These are phyloP conservation scores for Ustulina deusta DNA, from an alignment of 2,329 filamentous ascomycete genomes.

Conservation along the genomic window DNA sequence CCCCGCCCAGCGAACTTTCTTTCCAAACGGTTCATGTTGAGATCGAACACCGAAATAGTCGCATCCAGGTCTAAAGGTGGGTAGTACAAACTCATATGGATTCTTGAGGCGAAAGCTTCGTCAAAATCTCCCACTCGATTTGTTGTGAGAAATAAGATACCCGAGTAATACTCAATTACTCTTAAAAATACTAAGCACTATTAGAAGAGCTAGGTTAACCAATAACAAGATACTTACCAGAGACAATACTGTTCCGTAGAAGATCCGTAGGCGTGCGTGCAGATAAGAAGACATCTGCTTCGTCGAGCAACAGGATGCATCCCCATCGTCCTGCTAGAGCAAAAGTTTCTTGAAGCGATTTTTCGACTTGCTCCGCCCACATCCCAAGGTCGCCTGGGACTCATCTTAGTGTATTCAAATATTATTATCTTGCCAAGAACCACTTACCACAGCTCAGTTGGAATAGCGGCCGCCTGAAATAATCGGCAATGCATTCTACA, in stretches of 20 bases:
- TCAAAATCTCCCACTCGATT: constrained; percentile 57
- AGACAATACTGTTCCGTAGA: constrained; percentile 50
- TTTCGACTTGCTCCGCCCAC: neutral
- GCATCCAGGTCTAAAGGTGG: constrained; percentile 38
- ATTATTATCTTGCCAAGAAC: too few species aligned
- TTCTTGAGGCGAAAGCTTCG: constrained; percentile 55
- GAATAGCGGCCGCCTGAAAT: too few species aligned
- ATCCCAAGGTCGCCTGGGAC: neutral
- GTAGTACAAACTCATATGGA: constrained; percentile 53
- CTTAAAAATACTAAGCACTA: constrained; percentile 38
- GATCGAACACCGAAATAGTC: constrained; percentile 37
- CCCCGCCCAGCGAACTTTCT: constrained; percentile 29
- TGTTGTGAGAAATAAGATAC: constrained; percentile 56
- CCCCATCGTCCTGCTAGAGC: constrained; percentile 27
- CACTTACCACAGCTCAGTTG: too few species aligned
- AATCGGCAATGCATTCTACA: neutral
- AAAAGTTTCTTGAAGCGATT: neutral
- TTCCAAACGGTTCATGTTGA: constrained; percentile 37
- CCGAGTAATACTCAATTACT: constrained; percentile 52
- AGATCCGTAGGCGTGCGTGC: constrained; percentile 25
- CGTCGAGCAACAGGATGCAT: constrained; percentile 39
- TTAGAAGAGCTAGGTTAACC: neutral
- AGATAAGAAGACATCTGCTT: constrained; percentile 40
- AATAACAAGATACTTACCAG: constrained; percentile 24
- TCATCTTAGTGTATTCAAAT: too few species aligned